Percentiles rank a stretch among this genome's conserved stretches.
These are phyloP conservation scores for Castanopsis chinensis DNA, from an alignment of 306 rosid genomes.

Conservation along the genomic window DNA sequence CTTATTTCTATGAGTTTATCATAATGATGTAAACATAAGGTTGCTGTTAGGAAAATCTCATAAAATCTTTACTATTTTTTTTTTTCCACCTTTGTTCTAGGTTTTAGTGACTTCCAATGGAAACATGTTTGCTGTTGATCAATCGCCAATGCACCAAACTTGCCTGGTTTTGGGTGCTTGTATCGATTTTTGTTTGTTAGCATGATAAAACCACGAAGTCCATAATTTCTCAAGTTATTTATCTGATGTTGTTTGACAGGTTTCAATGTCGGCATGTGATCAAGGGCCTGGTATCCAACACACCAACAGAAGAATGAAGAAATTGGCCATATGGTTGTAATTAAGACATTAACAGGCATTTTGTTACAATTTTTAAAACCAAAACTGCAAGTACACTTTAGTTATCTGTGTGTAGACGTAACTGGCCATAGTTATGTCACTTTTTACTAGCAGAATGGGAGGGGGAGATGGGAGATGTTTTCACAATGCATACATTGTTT, in stretches of 20 bases:
- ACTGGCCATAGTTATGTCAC: neutral
- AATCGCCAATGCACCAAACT: neutral
- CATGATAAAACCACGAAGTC: too few species aligned
- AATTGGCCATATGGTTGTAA: neutral
- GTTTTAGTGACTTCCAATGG: conserved; percentile 5
- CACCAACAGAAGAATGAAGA: conserved; percentile 58
- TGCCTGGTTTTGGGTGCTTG: neutral
- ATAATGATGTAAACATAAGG: neutral
- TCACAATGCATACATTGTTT: neutral
- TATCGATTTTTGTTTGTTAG: neutral
- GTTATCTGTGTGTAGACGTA: neutral
- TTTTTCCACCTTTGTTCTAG: neutral
- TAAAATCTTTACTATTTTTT: conserved; percentile 5
- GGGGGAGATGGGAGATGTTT: neutral
- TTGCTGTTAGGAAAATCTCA: neutral
- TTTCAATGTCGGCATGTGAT: conserved; percentile 91
- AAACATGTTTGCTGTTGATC: conserved; percentile 14
- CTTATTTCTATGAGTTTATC: neutral
- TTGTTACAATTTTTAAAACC: neutral
- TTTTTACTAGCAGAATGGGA: neutral
- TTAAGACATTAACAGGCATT: neutral
- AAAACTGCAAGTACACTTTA: neutral
- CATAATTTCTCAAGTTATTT: conserved; percentile 8
- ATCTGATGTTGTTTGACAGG: conserved; percentile 42
- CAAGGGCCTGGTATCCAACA: conserved; percentile 70